A percentile compares a stretch with the other conserved stretches of the same genome.
Conservation (phyloP, 148 eudicot genomes). For the Mesembryanthemum crystallinum region DNA sequence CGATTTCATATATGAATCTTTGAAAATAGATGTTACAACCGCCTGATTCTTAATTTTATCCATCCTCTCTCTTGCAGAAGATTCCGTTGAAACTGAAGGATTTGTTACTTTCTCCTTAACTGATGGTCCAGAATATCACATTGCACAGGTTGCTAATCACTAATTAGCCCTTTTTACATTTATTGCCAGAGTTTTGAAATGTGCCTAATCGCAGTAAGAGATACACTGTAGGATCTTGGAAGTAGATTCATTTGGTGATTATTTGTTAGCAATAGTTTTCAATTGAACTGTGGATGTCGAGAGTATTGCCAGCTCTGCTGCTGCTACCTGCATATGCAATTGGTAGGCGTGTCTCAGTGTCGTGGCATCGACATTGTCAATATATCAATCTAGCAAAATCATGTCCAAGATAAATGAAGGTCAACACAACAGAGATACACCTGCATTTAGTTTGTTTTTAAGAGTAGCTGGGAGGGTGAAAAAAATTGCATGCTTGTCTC, state of each 20-base stretch:
- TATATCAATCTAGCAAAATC: too few species aligned
- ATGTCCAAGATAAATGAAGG: too few species aligned
- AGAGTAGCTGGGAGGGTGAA: background rate
- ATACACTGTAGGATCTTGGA: background rate
- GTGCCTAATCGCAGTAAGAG: background rate
- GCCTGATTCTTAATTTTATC: conserved; percentile 8
- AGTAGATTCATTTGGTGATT: background rate
- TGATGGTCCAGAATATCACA: conserved; percentile 97
- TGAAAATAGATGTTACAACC: background rate
- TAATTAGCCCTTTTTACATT: background rate
- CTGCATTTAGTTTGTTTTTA: too few species aligned
- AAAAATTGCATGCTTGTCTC: background rate
- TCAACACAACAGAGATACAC: too few species aligned
- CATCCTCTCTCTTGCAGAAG: conserved; percentile 41
- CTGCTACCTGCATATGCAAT: background rate
- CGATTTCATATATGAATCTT: conserved; percentile 13
- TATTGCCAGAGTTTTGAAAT: background rate
- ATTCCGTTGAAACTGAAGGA: conserved; percentile 50
- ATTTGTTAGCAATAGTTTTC: background rate
- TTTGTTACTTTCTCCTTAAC: conserved; percentile 87
- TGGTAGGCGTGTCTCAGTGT: background rate
- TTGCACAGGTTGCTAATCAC: conserved; percentile 65
- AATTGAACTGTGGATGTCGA: background rate
- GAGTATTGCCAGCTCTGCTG: background rate
- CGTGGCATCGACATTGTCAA: too few species aligned